A percentile compares a stretch with the other conserved stretches of the same genome.
Evolutionary conservation across 805 yeast genomes (phyloP).

Genomic region (Grigorovia yakushimaensis): DNA sequence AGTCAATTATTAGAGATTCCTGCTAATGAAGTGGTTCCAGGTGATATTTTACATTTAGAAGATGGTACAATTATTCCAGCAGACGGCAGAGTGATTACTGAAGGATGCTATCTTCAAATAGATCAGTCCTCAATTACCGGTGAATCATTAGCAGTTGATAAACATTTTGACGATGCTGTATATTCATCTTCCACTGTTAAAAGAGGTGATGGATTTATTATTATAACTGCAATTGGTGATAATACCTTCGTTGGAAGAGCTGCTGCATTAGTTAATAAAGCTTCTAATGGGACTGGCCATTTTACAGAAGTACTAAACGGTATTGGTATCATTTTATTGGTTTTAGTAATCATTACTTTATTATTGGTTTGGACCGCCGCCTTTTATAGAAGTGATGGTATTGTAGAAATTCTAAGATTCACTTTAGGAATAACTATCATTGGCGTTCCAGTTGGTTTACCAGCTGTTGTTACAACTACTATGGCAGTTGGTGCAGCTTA

Average conservation of each 20-base stretch:
- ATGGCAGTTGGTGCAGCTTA: constrained; percentile 99
- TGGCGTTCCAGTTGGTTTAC: constrained; percentile 98
- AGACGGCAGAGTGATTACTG: constrained; percentile 83
- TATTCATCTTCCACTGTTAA: constrained; percentile 92
- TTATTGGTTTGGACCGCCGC: constrained; percentile 86
- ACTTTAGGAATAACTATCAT: constrained; percentile 91
- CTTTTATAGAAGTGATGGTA: constrained; percentile 84
- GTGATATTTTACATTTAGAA: constrained; percentile 86
- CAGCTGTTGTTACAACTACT: constrained; percentile 97
- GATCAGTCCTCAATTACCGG: constrained; percentile 97
- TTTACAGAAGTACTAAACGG: constrained; percentile 96
- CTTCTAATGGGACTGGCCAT: constrained; percentile 88
- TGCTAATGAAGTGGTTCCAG: constrained; percentile 85
- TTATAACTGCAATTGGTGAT: constrained; percentile 93
- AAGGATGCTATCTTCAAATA: constrained; percentile 77
- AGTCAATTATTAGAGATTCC: constrained; percentile 67
- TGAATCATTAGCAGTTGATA: constrained; percentile 93
- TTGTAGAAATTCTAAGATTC: constrained; percentile 83
- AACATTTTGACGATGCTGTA: constrained; percentile 73
- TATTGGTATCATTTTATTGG: constrained; percentile 88
- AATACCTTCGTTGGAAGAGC: constrained; percentile 95
- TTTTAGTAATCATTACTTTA: constrained; percentile 78
- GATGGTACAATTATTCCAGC: constrained; percentile 91
- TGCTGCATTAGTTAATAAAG: constrained; percentile 92
- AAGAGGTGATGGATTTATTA: constrained; percentile 91